Percentiles rank a stretch among this genome's conserved stretches.
These are phyloP conservation scores for Fistulina hepatica DNA, from an alignment of 1,284 basidiomycete genomes.

Conservation along the genomic window DNA sequence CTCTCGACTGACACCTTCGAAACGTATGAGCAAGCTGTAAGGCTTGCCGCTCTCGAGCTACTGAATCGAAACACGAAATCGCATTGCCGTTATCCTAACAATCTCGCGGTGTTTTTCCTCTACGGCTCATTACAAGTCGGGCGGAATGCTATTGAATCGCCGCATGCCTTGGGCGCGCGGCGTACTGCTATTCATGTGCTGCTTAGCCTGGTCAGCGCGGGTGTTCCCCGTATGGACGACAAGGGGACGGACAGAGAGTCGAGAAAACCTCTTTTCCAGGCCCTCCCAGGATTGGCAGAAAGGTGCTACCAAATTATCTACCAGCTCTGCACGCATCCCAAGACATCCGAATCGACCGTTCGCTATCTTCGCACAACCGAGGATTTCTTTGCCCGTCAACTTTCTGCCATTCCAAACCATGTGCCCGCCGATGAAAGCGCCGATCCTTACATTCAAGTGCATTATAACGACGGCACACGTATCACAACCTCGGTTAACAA, in stretches of 20 bases:
- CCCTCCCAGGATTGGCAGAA: constrained; percentile 76
- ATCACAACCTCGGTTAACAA: constrained; percentile 67
- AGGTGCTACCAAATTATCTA: constrained; percentile 77
- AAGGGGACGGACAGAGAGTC: constrained; percentile 25
- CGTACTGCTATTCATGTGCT: constrained; percentile 75
- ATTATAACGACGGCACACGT: constrained; percentile 62
- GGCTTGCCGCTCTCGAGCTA: constrained; percentile 77
- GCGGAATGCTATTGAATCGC: constrained; percentile 55
- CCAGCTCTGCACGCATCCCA: constrained; percentile 79
- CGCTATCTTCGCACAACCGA: constrained; percentile 84
- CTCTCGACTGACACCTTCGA: constrained; percentile 28
- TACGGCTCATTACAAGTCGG: constrained; percentile 51
- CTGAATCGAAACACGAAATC: constrained; percentile 71
- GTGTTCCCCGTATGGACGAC: constrained; percentile 45
- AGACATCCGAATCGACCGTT: constrained; percentile 75
- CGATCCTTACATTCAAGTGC: constrained; percentile 62
- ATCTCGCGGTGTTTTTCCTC: constrained; percentile 83
- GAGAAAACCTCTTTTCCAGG: constrained; percentile 47
- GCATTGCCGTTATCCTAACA: constrained; percentile 65
- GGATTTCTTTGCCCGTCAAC: constrained; percentile 82
- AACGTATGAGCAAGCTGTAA: constrained; percentile 56
- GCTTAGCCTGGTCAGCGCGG: constrained; percentile 64
- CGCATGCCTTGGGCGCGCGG: constrained; percentile 58
- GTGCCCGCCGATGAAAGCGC: constrained; percentile 42
- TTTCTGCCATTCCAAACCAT: constrained; percentile 61